Evolutionary conservation across 768 basidiomycete species (phyloP).

Genomic region (Lactarius sanguifluus): DNA sequence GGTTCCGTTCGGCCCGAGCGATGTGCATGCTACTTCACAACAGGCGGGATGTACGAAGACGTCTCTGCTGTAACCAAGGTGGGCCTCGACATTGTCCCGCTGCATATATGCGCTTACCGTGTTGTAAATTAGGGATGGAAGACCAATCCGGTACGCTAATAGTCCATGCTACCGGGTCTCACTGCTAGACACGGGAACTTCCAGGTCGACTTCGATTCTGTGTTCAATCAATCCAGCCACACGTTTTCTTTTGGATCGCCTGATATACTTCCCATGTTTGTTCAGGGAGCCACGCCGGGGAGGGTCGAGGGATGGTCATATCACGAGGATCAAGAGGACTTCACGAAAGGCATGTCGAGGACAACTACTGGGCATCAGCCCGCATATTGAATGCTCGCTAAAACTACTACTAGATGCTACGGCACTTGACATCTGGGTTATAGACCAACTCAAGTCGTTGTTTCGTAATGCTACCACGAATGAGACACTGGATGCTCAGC

Average conservation of each 20-base stretch:
- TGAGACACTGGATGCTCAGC: constrained; percentile 45
- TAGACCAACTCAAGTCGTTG: constrained; percentile 62
- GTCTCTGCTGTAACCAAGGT: constrained; percentile 86
- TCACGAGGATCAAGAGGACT: constrained; percentile 76
- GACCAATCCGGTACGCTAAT: constrained; percentile 63
- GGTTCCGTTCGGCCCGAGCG: neutral
- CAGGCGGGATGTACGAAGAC: constrained; percentile 88
- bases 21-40: neutral
- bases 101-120: constrained; percentile 18
- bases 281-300: constrained; percentile 65
- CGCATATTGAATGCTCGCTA: neutral
- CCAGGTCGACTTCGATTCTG: constrained; percentile 78
- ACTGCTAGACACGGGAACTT: neutral
- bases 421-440: constrained; percentile 73
- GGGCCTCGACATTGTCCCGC: constrained; percentile 2
- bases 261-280: constrained; percentile 87
- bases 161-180: neutral
- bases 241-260: constrained; percentile 87
- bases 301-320: constrained; percentile 78
- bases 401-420: constrained; percentile 58
- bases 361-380: neutral
- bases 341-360: constrained; percentile 63
- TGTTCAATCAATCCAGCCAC: constrained; percentile 77
- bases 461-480: constrained; percentile 64
- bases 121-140: constrained; percentile 68